These are phyloP conservation scores for Dioscorea dumetorum DNA, from an alignment of 106 monocot genomes.

Conservation along the genomic window DNA sequence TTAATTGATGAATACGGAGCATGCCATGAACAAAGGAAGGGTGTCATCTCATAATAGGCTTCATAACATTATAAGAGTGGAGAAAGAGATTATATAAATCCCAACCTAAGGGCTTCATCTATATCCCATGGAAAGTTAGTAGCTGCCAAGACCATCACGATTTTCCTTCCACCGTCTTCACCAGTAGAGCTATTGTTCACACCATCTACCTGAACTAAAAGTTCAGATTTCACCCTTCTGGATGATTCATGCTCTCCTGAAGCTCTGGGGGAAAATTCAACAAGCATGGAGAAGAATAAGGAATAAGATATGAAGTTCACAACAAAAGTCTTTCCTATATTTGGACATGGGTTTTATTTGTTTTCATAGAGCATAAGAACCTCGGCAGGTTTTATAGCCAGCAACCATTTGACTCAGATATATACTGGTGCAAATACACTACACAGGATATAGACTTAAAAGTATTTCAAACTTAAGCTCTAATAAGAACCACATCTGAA, in stretches of 20 bases:
- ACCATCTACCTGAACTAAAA: constrained; percentile 93
- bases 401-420: too few relatives aligned
- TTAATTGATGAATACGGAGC: background rate
- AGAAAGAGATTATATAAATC: background rate
- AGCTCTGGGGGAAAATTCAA: constrained; percentile 37
- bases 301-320: too few relatives aligned
- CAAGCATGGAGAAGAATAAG: too few relatives aligned
- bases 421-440: too few relatives aligned
- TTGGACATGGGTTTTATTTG: too few relatives aligned
- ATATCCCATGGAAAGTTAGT: constrained; percentile 99
- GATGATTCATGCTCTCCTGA: constrained; percentile 99
- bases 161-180: constrained; percentile 84
- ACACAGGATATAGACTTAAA: background rate
- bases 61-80: background rate
- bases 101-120: constrained; percentile 94
- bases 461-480: background rate
- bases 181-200: constrained; percentile 76
- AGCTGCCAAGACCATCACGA: constrained; percentile 98
- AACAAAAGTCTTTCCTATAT: too few relatives aligned
- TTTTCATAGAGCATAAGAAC: too few relatives aligned
- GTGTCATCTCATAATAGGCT: too few relatives aligned
- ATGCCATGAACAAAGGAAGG: background rate
- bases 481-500: background rate
- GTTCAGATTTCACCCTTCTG: constrained; percentile 97
- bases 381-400: too few relatives aligned